phyloP scores from a whole-genome alignment of 345 rosid genomes.

The Euphorbia tirucalli region DNA sequence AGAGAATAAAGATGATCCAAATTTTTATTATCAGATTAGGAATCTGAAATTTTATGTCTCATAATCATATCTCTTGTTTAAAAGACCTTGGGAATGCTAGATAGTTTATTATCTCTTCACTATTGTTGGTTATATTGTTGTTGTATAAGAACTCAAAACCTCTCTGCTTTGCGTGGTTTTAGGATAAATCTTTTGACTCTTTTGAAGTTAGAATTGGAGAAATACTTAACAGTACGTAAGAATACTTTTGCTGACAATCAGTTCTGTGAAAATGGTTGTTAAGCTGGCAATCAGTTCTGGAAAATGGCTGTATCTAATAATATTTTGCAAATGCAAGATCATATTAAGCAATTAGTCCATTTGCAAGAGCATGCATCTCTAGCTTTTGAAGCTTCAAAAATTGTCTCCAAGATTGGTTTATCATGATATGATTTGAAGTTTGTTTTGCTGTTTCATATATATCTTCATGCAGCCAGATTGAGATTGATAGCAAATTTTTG shows the following conservation, averaged over 20 bases:
- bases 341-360: too few relatives aligned
- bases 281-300: too few relatives aligned
- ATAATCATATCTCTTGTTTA: not conserved
- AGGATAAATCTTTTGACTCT: not conserved
- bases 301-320: not conserved
- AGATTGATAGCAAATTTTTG: conserved; percentile 77
- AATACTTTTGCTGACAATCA: not conserved
- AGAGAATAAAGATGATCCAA: not conserved
- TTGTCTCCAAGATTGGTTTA: not conserved
- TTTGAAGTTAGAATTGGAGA: not conserved
- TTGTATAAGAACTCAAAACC: not conserved
- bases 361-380: too few relatives aligned
- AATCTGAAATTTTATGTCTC: not conserved
- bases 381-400: too few relatives aligned
- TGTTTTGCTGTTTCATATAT: conserved; percentile 8
- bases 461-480: conserved; percentile 63
- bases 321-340: not conserved
- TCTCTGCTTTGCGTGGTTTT: not conserved
- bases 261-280: too few relatives aligned
- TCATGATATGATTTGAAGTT: not conserved
- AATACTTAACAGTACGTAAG: not conserved
- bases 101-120: not conserved
- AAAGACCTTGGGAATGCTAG: not conserved
- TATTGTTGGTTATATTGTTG: not conserved
- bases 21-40: not conserved